These are phyloP conservation scores for Chenopodium quinoa DNA, from an alignment of 148 eudicot species.

Conservation along the genomic window DNA sequence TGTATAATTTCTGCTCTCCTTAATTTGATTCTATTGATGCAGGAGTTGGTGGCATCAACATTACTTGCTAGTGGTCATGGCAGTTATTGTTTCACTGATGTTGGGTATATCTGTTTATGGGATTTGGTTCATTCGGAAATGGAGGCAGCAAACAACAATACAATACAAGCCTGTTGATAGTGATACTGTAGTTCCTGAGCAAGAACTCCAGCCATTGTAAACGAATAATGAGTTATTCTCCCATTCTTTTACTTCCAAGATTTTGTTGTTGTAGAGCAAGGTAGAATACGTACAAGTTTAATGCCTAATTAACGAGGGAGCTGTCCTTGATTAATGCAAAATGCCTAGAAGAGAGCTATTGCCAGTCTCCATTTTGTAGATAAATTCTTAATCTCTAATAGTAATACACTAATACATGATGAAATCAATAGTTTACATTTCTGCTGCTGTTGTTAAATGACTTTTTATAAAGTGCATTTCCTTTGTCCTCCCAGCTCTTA, in stretches of 20 bases:
- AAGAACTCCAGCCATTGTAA: conserved; percentile 83
- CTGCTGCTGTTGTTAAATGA: neutral
- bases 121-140: conserved; percentile 63
- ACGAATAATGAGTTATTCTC: conserved; percentile 2
- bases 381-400: neutral
- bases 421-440: neutral
- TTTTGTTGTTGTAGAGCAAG: conserved; percentile 10
- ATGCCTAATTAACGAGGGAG: conserved; percentile 7
- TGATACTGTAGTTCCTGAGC: conserved; percentile 52
- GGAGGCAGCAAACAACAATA: conserved; percentile 41
- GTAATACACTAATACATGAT: neutral
- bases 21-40: conserved; percentile 23
- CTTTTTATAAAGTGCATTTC: neutral
- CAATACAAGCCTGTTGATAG: conserved; percentile 74
- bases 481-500: neutral
- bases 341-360: conserved; percentile 6
- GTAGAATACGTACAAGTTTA: conserved; percentile 4
- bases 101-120: conserved; percentile 51
- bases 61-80: conserved; percentile 45
- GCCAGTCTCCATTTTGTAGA: conserved; percentile 15
- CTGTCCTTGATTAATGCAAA: conserved; percentile 1
- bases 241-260: neutral
- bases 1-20: neutral
- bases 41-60: conserved; percentile 79
- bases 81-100: conserved; percentile 37